These are phyloP conservation scores for Leucosporidium scottii DNA, from an alignment of 768 basidiomycete genomes.

Conservation along the genomic window DNA sequence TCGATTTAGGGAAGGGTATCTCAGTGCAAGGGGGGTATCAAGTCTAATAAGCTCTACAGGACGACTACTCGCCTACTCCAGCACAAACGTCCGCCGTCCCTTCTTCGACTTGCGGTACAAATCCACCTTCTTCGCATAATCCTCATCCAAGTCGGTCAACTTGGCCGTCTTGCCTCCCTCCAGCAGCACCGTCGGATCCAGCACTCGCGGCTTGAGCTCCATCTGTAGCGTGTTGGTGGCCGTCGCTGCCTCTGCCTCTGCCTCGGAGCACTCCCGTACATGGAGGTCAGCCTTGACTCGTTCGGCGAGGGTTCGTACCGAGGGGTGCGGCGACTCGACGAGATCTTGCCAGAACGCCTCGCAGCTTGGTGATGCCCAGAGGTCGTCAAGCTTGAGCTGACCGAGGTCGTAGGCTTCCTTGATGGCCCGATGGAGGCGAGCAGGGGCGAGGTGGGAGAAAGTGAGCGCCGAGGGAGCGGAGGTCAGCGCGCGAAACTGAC, in stretches of 20 bases:
- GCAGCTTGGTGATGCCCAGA: constrained; percentile 14
- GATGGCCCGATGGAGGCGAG: constrained; percentile 9
- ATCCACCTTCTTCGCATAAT: constrained; percentile 7
- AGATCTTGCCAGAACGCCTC: constrained; percentile 22
- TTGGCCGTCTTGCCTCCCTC: background rate
- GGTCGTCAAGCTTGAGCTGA: constrained; percentile 4
- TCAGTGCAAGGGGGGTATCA: background rate
- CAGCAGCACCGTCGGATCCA: constrained; percentile 30
- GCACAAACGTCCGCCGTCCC: background rate
- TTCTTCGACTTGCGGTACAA: constrained; percentile 9
- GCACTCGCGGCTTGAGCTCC: constrained; percentile 14
- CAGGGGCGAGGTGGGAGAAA: too few relatives aligned
- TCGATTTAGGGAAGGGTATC: background rate
- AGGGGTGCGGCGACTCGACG: constrained; percentile 3
- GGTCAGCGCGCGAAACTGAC: background rate
- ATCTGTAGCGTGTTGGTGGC: background rate
- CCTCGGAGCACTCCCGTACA: background rate
- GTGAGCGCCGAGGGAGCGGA: background rate
- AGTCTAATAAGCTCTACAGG: background rate
- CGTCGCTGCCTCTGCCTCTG: constrained; percentile 11
- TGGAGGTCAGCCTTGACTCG: constrained; percentile 3
- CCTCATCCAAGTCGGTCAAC: constrained; percentile 20
- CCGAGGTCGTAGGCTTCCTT: constrained; percentile 8
- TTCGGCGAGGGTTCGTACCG: constrained; percentile 12
- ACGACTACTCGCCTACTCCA: background rate